Evolutionary conservation across 768 basidiomycete species (phyloP).

Genomic region (Cystofilobasidium bisporidii): DNA sequence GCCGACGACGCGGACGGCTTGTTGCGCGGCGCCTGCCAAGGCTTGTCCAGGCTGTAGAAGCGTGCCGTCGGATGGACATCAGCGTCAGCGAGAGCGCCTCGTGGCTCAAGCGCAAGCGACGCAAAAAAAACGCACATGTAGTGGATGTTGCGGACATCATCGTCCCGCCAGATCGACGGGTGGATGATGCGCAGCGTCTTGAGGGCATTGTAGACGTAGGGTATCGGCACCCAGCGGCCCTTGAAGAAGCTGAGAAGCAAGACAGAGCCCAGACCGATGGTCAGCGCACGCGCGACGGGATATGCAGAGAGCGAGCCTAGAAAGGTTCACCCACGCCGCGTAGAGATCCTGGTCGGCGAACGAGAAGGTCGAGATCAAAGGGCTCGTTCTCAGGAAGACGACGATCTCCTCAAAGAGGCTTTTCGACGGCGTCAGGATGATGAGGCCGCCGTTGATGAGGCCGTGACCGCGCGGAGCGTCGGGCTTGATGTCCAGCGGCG

Average conservation of each 20-base stretch:
- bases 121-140: conserved; percentile 49
- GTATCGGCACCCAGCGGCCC: conserved; percentile 61
- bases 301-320: neutral
- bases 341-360: conserved; percentile 94
- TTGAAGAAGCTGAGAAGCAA: conserved; percentile 19
- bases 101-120: neutral
- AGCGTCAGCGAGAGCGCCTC: neutral
- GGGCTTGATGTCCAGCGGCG: conserved; percentile 42
- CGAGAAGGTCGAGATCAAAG: conserved; percentile 49
- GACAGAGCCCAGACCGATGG: neutral
- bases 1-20: conserved; percentile 41
- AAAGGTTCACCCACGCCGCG: conserved; percentile 39
- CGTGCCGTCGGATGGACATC: neutral
- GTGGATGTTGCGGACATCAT: conserved; percentile 74
- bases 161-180: conserved; percentile 66
- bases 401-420: conserved; percentile 50
- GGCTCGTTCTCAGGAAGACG: conserved; percentile 49
- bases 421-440: conserved; percentile 68
- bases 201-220: conserved; percentile 85
- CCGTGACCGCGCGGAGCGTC: conserved; percentile 50
- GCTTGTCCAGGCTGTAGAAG: conserved; percentile 52
- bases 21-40: conserved; percentile 57
- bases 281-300: no score
- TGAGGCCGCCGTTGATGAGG: conserved; percentile 79
- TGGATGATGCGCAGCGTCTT: conserved; percentile 74